Base-by-base conservation (phyloP, 768 basidiomycete species). In the Sporobolomyces phaffii region DNA sequence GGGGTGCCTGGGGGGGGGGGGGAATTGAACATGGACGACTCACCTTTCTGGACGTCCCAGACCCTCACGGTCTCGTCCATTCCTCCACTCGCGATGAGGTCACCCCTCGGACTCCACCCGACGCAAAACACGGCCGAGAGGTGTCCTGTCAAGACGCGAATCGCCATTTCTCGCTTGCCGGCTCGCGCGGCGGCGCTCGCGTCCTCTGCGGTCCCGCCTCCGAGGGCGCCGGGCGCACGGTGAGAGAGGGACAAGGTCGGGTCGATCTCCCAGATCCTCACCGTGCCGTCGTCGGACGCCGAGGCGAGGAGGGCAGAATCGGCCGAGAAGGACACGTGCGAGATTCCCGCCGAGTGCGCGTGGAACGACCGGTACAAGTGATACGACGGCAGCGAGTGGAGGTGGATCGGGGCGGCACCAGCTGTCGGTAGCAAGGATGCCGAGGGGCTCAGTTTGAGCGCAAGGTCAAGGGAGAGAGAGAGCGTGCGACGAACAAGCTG, bases 31-130 rank as follows among this genome's bases (percentile, higher is more conserved):
- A 24, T 1, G n/a, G n/a, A 31, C 15, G 20, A 69, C 77, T 22
- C 68, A 91, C 91, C 91, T 83, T 87, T 81, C 29, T 89, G 86
- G 31, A 94, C 86, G 77, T 99, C 93, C 94, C 94, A 98, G n/a
- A 98, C 83, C 52, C 90, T 84, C 22, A 98, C 89, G 20, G 89
- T 91, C 80, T 99, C 96, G 73, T 99, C 96, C 74, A 89, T 93
- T 1, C 89, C 89, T 34, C 96, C 96, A 26, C 90, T 93, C 20
- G 89, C 96, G 59, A 98, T 80, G 38, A 99, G 80, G 77, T 91
- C 93, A 0, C 89, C 89, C 75, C 86, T 84, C 1, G 91, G 92
- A 73, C 89, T 92, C 78, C 87, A 98, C 74, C 91, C 89, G 26
- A 97, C 82, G 70, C 91, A 93, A 74, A 96, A 92, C 2, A 98